These are phyloP conservation scores for Leccinellum luteum DNA, from an alignment of 768 basidiomycete species.

Conservation along the genomic window DNA sequence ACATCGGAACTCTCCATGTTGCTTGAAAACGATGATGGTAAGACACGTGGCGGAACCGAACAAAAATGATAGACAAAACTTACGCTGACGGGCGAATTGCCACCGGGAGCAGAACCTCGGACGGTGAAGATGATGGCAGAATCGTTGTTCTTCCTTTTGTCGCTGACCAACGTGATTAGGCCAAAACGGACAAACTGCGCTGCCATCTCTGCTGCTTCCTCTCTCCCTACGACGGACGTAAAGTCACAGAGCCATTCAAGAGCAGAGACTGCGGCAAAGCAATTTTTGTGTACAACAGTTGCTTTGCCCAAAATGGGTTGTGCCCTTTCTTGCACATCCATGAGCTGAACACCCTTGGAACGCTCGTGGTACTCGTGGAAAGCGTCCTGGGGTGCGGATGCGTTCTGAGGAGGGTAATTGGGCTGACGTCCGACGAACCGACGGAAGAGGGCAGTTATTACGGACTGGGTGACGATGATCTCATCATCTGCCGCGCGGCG, in stretches of 20 bases:
- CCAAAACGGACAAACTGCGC: constrained; percentile 97
- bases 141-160: constrained; percentile 88
- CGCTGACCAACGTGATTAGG: constrained; percentile 83
- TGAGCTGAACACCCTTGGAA: constrained; percentile 67
- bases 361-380: constrained; percentile 78
- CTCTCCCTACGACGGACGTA: constrained; percentile 91
- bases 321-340: constrained; percentile 68
- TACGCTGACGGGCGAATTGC: constrained; percentile 73
- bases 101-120: constrained; percentile 72
- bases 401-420: constrained; percentile 60
- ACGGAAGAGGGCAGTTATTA: constrained; percentile 92
- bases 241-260: constrained; percentile 98
- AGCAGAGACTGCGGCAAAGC: constrained; percentile 83
- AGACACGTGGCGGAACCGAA: constrained; percentile 1
- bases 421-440: constrained; percentile 89
- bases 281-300: constrained; percentile 54
- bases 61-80: constrained; percentile 24
- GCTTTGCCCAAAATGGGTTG: constrained; percentile 50
- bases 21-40: constrained; percentile 42
- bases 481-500: constrained; percentile 91
- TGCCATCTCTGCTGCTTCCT: constrained; percentile 96
- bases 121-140: constrained; percentile 93
- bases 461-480: constrained; percentile 91
- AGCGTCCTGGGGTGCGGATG: constrained; percentile 50
- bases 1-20: constrained; percentile 95